These are phyloP conservation scores for Puccinia sorghi DNA, from an alignment of 1,284 basidiomycete genomes.

Conservation along the genomic window DNA sequence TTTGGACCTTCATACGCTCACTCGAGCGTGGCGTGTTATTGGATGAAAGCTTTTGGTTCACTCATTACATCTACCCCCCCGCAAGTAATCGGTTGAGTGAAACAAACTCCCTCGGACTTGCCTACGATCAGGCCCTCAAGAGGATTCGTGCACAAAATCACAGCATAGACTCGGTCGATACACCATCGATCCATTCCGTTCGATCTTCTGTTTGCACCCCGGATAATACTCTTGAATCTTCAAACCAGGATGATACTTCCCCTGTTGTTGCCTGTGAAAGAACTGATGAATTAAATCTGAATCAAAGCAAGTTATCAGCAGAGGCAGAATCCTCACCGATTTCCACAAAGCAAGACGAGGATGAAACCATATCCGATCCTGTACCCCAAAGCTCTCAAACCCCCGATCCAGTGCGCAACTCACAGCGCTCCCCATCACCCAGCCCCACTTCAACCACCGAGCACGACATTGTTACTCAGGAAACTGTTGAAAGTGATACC, in stretches of 20 bases:
- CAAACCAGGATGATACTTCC: not conserved
- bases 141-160: constrained; percentile 6
- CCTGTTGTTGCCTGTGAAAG: not conserved
- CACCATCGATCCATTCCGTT: constrained; percentile 14
- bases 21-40: constrained; percentile 83
- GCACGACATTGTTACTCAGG: not conserved
- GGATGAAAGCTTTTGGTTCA: constrained; percentile 63
- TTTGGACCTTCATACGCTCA: constrained; percentile 85
- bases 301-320: not conserved
- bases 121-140: constrained; percentile 20
- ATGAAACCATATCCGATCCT: not conserved
- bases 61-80: constrained; percentile 13
- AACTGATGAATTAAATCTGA: not conserved
- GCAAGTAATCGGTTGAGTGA: constrained; percentile 3
- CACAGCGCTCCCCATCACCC: constrained; percentile 4
- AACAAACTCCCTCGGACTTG: constrained; percentile 22
- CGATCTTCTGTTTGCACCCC: not conserved
- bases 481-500: not conserved
- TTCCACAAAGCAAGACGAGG: too few species aligned
- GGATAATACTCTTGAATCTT: not conserved
- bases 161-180: constrained; percentile 19
- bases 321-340: not conserved
- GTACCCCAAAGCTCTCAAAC: not conserved
- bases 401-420: not conserved
- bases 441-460: constrained; percentile 23